Conservation (phyloP, 805 yeast species). For the Candida chauliodis region DNA sequence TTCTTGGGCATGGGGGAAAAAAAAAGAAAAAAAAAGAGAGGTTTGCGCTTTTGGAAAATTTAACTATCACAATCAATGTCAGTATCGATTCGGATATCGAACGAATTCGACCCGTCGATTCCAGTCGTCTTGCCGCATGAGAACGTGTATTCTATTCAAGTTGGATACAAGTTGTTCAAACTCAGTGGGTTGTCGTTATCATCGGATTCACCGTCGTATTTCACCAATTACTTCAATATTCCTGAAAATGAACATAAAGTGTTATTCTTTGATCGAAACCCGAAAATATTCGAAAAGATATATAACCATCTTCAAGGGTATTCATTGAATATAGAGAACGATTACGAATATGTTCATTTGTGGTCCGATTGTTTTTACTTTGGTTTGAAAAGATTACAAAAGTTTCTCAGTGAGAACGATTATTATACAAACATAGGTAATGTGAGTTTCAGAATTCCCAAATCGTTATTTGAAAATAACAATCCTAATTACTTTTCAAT, state of each 20-base stretch:
- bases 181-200: conserved; percentile 81
- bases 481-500: conserved; percentile 73
- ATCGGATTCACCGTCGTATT: conserved; percentile 85
- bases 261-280: conserved; percentile 71
- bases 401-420: conserved; percentile 49
- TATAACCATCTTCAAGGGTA: conserved; percentile 80
- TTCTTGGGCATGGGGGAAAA: conserved; percentile 17
- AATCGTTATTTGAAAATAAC: conserved; percentile 52
- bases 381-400: conserved; percentile 54
- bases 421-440: conserved; percentile 59
- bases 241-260: conserved; percentile 37
- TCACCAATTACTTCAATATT: conserved; percentile 62
- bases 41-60: too few species aligned
- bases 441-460: conserved; percentile 55
- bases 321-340: conserved; percentile 55
- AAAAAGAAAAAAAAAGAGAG: neutral
- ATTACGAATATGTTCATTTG: conserved; percentile 57
- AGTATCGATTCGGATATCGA: conserved; percentile 1
- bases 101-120: conserved; percentile 40
- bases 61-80: neutral
- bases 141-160: conserved; percentile 63
- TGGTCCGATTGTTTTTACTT: conserved; percentile 73
- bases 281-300: conserved; percentile 63
- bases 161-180: conserved; percentile 61
- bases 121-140: conserved; percentile 63